These are phyloP conservation scores for Pichia insulana DNA, from an alignment of 805 yeast genomes.

Conservation along the genomic window DNA sequence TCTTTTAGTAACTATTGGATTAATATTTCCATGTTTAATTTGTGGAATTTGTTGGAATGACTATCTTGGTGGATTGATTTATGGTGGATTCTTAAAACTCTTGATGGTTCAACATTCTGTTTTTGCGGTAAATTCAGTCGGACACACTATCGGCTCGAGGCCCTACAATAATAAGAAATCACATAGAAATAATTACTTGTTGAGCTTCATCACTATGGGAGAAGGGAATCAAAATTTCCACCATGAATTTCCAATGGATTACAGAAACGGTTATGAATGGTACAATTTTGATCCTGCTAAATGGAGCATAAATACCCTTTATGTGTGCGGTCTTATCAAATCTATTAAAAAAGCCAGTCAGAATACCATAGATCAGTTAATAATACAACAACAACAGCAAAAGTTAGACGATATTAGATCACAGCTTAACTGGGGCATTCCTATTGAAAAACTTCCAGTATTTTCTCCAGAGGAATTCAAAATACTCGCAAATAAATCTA, in stretches of 20 bases:
- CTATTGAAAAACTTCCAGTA: conserved; percentile 78
- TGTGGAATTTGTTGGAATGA: conserved; percentile 67
- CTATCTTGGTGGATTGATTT: conserved; percentile 66
- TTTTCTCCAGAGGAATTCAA: conserved; percentile 40
- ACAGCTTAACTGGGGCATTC: conserved; percentile 88
- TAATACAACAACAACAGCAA: conserved; percentile 77
- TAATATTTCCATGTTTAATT: conserved; percentile 56
- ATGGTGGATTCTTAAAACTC: conserved; percentile 69
- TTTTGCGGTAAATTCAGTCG: conserved; percentile 70
- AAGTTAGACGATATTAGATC: conserved; percentile 68
- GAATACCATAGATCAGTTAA: conserved; percentile 59
- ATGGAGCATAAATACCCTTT: conserved; percentile 51
- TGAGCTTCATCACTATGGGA: conserved; percentile 68
- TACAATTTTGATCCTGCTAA: conserved; percentile 84
- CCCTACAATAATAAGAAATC: conserved; percentile 70
- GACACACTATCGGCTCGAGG: conserved; percentile 69
- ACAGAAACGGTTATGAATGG: conserved; percentile 63
- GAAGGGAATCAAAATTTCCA: conserved; percentile 92
- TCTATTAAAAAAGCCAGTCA: conserved; percentile 48
- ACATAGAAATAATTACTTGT: conserved; percentile 57
- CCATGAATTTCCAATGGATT: conserved; percentile 91
- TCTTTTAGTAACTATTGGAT: conserved; percentile 36
- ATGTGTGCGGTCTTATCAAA: conserved; percentile 48
- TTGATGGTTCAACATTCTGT: conserved; percentile 72
- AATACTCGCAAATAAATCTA: conserved; percentile 27